These are phyloP conservation scores for Lasiosphaeria ovina DNA, from an alignment of 495 filamentous ascomycete genomes.

Conservation along the genomic window DNA sequence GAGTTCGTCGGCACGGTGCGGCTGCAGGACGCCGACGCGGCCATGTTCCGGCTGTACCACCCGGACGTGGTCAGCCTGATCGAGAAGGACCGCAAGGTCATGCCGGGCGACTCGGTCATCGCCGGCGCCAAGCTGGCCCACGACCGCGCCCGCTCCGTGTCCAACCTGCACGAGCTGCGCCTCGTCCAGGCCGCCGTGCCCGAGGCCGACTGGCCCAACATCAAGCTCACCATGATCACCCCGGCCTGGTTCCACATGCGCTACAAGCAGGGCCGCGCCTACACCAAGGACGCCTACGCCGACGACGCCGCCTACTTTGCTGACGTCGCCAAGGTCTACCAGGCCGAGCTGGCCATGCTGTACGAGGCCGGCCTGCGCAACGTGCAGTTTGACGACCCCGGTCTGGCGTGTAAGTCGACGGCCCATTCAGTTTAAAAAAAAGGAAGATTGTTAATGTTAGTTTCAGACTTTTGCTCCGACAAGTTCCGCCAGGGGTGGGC, in stretches of 20 bases:
- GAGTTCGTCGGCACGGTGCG: conserved; percentile 60
- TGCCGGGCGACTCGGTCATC: conserved; percentile 71
- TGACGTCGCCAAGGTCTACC: conserved; percentile 73
- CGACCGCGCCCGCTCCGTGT: conserved; percentile 57
- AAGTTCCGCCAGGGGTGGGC: conserved; percentile 70
- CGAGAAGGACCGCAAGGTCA: conserved; percentile 56
- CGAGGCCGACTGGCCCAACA: conserved; percentile 56
- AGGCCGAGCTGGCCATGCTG: conserved; percentile 59
- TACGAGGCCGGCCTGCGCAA: conserved; percentile 69
- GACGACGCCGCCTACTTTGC: conserved; percentile 70
- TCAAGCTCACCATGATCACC: conserved; percentile 72
- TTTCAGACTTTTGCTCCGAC: conserved; percentile 70
- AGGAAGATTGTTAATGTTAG: no score
- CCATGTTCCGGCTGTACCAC: conserved; percentile 71
- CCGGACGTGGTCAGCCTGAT: conserved; percentile 76
- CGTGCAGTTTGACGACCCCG: conserved; percentile 74
- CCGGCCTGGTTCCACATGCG: conserved; percentile 68
- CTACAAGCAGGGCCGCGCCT: conserved; percentile 67
- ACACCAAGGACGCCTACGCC: conserved; percentile 61
- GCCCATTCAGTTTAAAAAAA: no score
- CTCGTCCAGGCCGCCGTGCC: conserved; percentile 62
- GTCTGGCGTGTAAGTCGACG: conserved; percentile 63
- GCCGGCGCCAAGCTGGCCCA: conserved; percentile 73
- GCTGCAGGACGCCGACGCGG: conserved; percentile 67
- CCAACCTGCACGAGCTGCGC: conserved; percentile 67